These are phyloP conservation scores for Achlya hypogyna DNA, from an alignment of 352 stramenopile species.

Conservation along the genomic window DNA sequence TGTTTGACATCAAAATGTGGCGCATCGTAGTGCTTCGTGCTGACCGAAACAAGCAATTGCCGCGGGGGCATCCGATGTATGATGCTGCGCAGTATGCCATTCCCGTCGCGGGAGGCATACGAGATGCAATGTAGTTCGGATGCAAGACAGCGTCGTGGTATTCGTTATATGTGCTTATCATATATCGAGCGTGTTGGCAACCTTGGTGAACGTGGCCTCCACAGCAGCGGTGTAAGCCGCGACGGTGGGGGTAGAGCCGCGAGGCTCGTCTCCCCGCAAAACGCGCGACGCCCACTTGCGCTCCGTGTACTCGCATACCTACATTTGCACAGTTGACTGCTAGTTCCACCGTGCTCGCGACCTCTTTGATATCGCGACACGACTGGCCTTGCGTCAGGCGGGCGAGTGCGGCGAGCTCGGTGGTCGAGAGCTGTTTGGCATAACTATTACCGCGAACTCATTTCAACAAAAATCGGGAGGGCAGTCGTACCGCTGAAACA, in stretches of 20 bases:
- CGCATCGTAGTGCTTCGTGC: neutral
- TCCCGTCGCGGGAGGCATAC: neutral
- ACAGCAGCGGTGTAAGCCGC: neutral
- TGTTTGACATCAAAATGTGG: neutral
- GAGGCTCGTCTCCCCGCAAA: constrained; percentile 51
- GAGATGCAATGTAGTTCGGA: no score
- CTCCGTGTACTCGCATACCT: constrained; percentile 91
- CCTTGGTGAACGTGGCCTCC: neutral
- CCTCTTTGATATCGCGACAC: constrained; percentile 92
- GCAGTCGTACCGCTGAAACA: constrained; percentile 72
- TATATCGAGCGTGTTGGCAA: neutral
- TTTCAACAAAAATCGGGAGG: neutral
- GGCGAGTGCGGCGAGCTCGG: constrained; percentile 74
- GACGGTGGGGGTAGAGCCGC: neutral
- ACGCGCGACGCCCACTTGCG: constrained; percentile 87
- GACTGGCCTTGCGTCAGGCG: constrained; percentile 76
- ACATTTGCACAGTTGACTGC: neutral
- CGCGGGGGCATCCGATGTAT: neutral
- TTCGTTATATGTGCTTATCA: neutral
- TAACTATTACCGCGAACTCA: constrained; percentile 44
- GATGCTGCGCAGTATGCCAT: neutral
- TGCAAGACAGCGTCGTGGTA: no score
- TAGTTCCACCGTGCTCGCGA: constrained; percentile 15
- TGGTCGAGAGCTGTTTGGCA: constrained; percentile 77
- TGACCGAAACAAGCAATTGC: neutral